Evolutionary conservation across 2,329 filamentous ascomycete genomes (phyloP).

Genomic region (Amesomyces nigricolor): DNA sequence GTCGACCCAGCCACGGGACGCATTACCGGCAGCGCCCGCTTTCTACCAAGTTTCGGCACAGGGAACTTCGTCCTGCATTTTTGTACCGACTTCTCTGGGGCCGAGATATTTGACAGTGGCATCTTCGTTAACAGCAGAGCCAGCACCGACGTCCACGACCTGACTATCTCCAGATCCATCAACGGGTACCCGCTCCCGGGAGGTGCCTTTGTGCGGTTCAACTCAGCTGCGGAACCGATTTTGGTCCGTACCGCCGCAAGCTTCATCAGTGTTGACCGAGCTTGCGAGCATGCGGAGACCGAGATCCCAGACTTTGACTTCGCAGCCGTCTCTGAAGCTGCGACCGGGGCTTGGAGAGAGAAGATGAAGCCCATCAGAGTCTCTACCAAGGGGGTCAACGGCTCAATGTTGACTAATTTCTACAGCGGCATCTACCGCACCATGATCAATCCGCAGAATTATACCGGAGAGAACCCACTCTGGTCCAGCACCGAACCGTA

Average conservation of each 20-base stretch:
- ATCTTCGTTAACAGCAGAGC: constrained; percentile 55
- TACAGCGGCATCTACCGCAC: constrained; percentile 69
- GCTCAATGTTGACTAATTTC: constrained; percentile 55
- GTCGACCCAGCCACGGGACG: constrained; percentile 53
- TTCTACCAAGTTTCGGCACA: constrained; percentile 59
- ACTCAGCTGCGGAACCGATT: constrained; percentile 46
- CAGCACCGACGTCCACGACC: constrained; percentile 40
- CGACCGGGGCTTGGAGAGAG: constrained; percentile 52
- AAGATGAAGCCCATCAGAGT: constrained; percentile 57
- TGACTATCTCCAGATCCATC: constrained; percentile 45
- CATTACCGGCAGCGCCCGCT: constrained; percentile 57
- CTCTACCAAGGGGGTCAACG: constrained; percentile 46
- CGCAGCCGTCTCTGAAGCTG: constrained; percentile 43
- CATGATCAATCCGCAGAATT: constrained; percentile 68
- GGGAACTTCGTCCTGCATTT: constrained; percentile 57
- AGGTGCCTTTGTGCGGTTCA: constrained; percentile 60
- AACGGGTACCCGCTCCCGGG: constrained; percentile 52
- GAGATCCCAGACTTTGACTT: constrained; percentile 69
- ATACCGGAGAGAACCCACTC: constrained; percentile 65
- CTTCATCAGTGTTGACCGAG: constrained; percentile 60
- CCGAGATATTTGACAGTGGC: constrained; percentile 53
- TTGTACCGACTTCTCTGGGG: constrained; percentile 61
- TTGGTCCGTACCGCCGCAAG: constrained; percentile 62
- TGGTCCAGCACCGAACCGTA: constrained; percentile 64
- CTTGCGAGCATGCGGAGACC: constrained; percentile 60